Percentiles rank a stretch among this genome's conserved stretches.
Evolutionary conservation across 2,329 filamentous ascomycete species (phyloP).

Genomic region (Phaeosphaeriaceae sp.): DNA sequence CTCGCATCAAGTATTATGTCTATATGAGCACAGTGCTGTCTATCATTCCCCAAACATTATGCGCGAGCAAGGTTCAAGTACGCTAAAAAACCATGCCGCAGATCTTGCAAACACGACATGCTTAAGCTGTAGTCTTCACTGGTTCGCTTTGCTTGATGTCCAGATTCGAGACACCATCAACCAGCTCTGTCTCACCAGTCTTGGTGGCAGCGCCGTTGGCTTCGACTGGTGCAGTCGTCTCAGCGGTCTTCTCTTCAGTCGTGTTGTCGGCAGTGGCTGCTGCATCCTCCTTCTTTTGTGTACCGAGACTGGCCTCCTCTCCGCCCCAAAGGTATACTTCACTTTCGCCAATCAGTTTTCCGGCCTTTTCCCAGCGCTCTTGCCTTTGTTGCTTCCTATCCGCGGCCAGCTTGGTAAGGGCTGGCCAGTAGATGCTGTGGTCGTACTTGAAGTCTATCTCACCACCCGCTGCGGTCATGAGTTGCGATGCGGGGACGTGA

Average conservation of each 20-base stretch:
- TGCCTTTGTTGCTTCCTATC: constrained; percentile 68
- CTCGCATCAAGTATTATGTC: not conserved
- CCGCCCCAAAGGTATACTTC: constrained; percentile 89
- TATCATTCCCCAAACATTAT: not conserved
- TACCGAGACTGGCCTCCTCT: constrained; percentile 36
- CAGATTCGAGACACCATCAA: constrained; percentile 30
- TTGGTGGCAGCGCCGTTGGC: constrained; percentile 7
- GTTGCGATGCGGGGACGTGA: constrained; percentile 81
- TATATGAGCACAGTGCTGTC: not conserved
- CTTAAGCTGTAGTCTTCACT: constrained; percentile 17
- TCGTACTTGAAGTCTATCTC: constrained; percentile 91
- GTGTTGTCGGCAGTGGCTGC: not conserved
- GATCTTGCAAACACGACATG: not conserved
- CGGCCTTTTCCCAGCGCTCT: constrained; percentile 79
- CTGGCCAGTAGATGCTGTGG: constrained; percentile 87
- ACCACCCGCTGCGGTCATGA: constrained; percentile 81
- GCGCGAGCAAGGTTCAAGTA: not conserved
- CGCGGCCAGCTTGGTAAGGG: constrained; percentile 74
- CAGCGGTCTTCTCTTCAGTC: not conserved
- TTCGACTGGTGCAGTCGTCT: constrained; percentile 4
- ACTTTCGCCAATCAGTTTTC: constrained; percentile 82
- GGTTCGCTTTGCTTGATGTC: constrained; percentile 32
- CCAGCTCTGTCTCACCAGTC: constrained; percentile 17
- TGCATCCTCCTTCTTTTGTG: not conserved
- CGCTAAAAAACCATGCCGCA: not conserved